These are phyloP conservation scores for Millerozyma miso DNA, from an alignment of 805 yeast genomes.

Conservation along the genomic window DNA sequence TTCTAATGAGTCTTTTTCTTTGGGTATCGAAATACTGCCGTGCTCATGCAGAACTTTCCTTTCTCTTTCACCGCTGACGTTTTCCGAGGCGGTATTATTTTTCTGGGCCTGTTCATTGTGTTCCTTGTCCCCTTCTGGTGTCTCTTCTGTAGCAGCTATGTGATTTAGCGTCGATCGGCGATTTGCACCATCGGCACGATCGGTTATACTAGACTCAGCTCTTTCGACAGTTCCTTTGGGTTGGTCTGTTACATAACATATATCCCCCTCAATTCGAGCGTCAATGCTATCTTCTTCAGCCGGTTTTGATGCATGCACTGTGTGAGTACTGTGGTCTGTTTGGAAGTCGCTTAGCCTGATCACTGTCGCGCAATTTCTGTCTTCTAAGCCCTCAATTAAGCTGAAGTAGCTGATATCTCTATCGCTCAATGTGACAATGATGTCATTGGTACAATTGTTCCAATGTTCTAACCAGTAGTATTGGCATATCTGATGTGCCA, in stretches of 20 bases:
- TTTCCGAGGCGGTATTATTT: background rate
- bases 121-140: background rate
- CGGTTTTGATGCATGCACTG: background rate
- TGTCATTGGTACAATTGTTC: constrained; percentile 19
- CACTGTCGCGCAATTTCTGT: background rate
- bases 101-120: background rate
- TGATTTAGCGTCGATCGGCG: background rate
- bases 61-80: background rate
- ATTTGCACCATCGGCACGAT: background rate
- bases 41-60: background rate
- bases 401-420: background rate
- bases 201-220: background rate
- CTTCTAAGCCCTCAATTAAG: background rate
- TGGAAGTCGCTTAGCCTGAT: constrained; percentile 6
- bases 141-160: background rate
- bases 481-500: constrained; percentile 68
- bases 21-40: background rate
- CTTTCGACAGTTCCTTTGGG: background rate
- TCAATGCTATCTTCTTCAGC: background rate
- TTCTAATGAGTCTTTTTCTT: background rate
- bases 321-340: background rate
- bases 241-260: background rate
- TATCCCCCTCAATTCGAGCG: background rate
- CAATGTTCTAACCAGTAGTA: constrained; percentile 59
- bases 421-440: constrained; percentile 14